These are phyloP conservation scores for Talaromyces adpressus DNA, from an alignment of 495 filamentous ascomycete species.

Conservation along the genomic window DNA sequence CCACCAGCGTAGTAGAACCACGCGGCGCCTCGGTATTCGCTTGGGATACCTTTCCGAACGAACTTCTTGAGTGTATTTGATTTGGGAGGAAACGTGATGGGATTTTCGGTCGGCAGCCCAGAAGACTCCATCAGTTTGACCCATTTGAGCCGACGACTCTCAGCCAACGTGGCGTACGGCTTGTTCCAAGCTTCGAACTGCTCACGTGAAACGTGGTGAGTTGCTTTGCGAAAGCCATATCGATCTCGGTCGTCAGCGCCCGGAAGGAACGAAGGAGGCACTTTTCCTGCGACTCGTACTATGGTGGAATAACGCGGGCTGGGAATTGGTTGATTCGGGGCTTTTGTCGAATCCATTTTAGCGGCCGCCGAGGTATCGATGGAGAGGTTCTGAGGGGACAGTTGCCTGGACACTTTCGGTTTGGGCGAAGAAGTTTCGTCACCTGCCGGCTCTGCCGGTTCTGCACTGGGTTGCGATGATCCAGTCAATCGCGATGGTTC, in stretches of 20 bases:
- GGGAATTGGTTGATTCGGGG: constrained; percentile 13
- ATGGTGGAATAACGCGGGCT: constrained; percentile 29
- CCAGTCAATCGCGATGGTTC: constrained; percentile 3
- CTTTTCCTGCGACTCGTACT: constrained; percentile 33
- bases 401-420: neutral
- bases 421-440: neutral
- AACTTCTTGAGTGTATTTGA: constrained; percentile 80
- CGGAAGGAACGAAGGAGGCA: constrained; percentile 27
- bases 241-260: constrained; percentile 54
- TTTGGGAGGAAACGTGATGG: constrained; percentile 70
- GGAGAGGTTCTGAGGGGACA: neutral
- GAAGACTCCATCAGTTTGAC: constrained; percentile 65
- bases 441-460: neutral
- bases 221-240: constrained; percentile 90
- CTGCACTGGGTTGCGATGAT: neutral
- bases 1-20: constrained; percentile 99
- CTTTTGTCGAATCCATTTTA: neutral
- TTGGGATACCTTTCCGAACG: constrained; percentile 90
- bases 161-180: constrained; percentile 60
- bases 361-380: neutral
- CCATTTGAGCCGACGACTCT: constrained; percentile 76
- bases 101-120: constrained; percentile 62
- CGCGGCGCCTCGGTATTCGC: constrained; percentile 83
- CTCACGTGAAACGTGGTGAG: constrained; percentile 63
- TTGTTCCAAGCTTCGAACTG: constrained; percentile 80